Percentiles rank a stretch among this genome's conserved stretches.
Evolutionary conservation across 208 protist genomes (phyloP).

Genomic region (Histomonas meleagridis): DNA sequence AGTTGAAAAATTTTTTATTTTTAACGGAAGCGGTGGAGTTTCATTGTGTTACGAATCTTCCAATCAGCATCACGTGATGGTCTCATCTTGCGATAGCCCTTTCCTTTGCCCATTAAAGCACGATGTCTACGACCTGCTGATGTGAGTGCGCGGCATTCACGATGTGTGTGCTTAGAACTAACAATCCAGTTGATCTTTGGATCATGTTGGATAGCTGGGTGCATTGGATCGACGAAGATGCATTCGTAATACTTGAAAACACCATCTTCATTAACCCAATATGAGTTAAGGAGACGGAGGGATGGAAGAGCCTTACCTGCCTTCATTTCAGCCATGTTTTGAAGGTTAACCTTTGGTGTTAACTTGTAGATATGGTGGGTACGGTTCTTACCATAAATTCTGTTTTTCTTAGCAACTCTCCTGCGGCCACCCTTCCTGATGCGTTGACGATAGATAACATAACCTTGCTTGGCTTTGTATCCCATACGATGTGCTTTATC

Average conservation of each 20-base stretch:
- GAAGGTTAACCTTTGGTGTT: background rate
- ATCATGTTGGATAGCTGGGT: slow-evolving; percentile 88
- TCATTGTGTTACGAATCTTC: slow-evolving; percentile 90
- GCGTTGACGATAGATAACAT: slow-evolving; percentile 91
- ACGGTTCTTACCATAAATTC: slow-evolving; percentile 82
- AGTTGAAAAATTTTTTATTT: no score
- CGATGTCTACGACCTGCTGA: no score
- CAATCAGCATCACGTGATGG: slow-evolving; percentile 81
- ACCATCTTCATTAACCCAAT: slow-evolving; percentile 85
- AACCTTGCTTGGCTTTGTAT: slow-evolving; percentile 99
- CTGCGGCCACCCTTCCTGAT: slow-evolving; percentile 93
- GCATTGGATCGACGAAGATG: slow-evolving; percentile 91
- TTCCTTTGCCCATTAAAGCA: slow-evolving; percentile 73
- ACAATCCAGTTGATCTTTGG: slow-evolving; percentile 97
- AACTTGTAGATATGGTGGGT: slow-evolving; percentile 61
- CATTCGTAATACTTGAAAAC: slow-evolving; percentile 66
- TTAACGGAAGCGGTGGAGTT: slow-evolving; percentile 75
- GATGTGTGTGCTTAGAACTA: slow-evolving; percentile 70
- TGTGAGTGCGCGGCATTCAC: slow-evolving; percentile 77
- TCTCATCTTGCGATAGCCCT: slow-evolving; percentile 76
- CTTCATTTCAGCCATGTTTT: background rate
- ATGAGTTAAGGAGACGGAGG: slow-evolving; percentile 97
- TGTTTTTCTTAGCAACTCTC: slow-evolving; percentile 82
- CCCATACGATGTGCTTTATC: slow-evolving; percentile 96
- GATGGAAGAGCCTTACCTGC: slow-evolving; percentile 56